Evolutionary conservation across 2,329 filamentous ascomycete genomes (phyloP).

Genomic region (Fusarium mangiferae): DNA sequence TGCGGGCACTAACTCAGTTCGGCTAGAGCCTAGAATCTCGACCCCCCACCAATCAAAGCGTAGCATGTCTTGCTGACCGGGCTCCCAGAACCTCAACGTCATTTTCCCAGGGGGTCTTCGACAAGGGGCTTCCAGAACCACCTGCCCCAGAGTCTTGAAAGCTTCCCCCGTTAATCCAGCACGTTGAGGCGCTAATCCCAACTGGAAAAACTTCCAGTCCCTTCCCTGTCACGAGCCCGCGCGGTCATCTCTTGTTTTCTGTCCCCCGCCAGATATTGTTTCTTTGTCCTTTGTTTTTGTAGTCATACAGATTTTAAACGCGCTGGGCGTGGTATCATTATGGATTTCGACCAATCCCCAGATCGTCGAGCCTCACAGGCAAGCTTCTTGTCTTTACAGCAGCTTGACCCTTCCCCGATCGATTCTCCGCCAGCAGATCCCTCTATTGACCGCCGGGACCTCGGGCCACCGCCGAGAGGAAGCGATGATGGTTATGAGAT

Average conservation of each 20-base stretch:
- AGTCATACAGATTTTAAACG: not conserved
- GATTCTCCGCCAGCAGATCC: slow-evolving; percentile 61
- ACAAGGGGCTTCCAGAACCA: slow-evolving; percentile 37
- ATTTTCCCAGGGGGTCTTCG: slow-evolving; percentile 30
- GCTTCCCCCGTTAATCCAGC: slow-evolving; percentile 18
- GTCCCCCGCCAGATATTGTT: slow-evolving; percentile 30
- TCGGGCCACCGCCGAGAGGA: slow-evolving; percentile 38
- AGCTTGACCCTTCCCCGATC: slow-evolving; percentile 86
- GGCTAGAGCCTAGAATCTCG: not conserved
- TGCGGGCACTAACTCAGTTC: not conserved
- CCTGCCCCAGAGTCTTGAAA: slow-evolving; percentile 32
- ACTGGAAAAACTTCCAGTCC: slow-evolving; percentile 30
- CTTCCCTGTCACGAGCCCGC: slow-evolving; percentile 25
- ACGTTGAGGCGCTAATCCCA: slow-evolving; percentile 44
- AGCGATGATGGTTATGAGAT: slow-evolving; percentile 47
- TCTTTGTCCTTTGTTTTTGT: not conserved
- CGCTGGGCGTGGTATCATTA: slow-evolving; percentile 29
- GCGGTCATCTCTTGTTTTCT: slow-evolving; percentile 26
- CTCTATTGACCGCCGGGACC: slow-evolving; percentile 56
- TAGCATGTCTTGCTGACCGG: slow-evolving; percentile 37
- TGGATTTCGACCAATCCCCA: slow-evolving; percentile 39
- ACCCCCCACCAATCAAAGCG: slow-evolving; percentile 31
- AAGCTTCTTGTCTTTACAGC: slow-evolving; percentile 71
- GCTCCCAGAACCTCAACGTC: slow-evolving; percentile 38
- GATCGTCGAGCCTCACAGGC: slow-evolving; percentile 41